Evolutionary conservation across 179 eudicot species (phyloP).

Genomic region (Spinacia oleracea): DNA sequence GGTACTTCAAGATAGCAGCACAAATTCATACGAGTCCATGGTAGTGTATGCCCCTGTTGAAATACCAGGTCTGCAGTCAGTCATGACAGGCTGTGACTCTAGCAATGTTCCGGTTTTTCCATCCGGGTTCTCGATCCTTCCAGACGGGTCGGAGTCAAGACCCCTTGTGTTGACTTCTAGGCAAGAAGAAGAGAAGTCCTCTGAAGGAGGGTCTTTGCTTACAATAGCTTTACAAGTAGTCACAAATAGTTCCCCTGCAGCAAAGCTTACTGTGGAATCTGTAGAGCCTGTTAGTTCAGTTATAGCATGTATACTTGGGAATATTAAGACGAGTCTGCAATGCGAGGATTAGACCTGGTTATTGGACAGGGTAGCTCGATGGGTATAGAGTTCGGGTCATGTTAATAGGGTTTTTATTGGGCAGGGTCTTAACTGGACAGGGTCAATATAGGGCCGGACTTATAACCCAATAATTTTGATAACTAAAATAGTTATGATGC

Average conservation of each 20-base stretch:
- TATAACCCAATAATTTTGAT: no score
- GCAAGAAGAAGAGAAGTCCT: constrained; percentile 62
- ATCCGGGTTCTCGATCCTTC: constrained; percentile 86
- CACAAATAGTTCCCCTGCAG: constrained; percentile 58
- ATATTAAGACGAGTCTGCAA: constrained; percentile 71
- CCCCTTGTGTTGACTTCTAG: constrained; percentile 67
- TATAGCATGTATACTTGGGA: constrained; percentile 64
- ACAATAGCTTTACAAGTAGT: constrained; percentile 77
- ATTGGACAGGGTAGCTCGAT: no score
- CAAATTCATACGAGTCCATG: constrained; percentile 74
- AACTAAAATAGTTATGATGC: no score
- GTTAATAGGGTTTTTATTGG: no score
- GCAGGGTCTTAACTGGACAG: no score
- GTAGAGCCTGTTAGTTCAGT: constrained; percentile 70
- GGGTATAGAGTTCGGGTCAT: no score
- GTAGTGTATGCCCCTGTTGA: constrained; percentile 79
- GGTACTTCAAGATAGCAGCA: constrained; percentile 84
- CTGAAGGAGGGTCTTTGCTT: constrained; percentile 81
- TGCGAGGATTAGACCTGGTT: no score
- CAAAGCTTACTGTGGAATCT: constrained; percentile 58
- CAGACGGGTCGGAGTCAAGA: constrained; percentile 82
- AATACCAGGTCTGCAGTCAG: constrained; percentile 63
- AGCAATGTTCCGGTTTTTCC: constrained; percentile 68
- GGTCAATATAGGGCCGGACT: no score
- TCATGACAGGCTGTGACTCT: constrained; percentile 88